A percentile compares a stretch with the other conserved stretches of the same genome.
These are phyloP conservation scores for Prunus fruticosa DNA, from an alignment of 306 rosid species.

Conservation along the genomic window DNA sequence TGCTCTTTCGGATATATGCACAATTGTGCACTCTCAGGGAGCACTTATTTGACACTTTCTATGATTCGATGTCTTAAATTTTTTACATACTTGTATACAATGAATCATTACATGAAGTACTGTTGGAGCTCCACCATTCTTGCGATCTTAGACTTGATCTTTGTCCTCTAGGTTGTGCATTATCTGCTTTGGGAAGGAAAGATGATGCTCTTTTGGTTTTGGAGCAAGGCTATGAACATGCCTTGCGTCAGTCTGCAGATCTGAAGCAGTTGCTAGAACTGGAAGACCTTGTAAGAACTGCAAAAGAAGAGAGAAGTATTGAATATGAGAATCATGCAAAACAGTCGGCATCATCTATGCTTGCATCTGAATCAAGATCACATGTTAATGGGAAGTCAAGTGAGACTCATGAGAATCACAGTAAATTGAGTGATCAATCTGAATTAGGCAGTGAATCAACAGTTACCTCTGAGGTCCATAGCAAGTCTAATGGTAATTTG, in stretches of 20 bases:
- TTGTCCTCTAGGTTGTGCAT: conserved; percentile 61
- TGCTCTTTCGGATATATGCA: not conserved
- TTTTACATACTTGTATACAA: not conserved
- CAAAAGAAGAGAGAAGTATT: conserved; percentile 42
- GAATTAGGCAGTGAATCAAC: conserved; percentile 34
- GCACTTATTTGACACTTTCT: not conserved
- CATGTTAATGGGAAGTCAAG: conserved; percentile 25
- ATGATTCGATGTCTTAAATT: not conserved
- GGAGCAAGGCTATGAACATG: conserved; percentile 86
- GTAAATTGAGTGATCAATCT: conserved; percentile 31
- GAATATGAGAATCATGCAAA: conserved; percentile 30
- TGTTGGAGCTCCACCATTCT: not conserved
- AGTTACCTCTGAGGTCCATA: conserved; percentile 45
- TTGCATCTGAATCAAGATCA: conserved; percentile 35
- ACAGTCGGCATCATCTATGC: conserved; percentile 21
- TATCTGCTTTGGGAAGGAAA: conserved; percentile 74
- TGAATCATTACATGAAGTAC: not conserved
- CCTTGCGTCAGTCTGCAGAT: conserved; percentile 66
- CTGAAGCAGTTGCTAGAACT: conserved; percentile 85
- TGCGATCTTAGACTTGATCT: conserved; percentile 6
- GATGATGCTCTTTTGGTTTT: conserved; percentile 76
- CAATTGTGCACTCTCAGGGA: not conserved
- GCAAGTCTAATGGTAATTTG: conserved; percentile 38
- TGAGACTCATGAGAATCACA: conserved; percentile 30
- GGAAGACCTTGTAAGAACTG: conserved; percentile 64